Conservation (phyloP, 2,329 filamentous ascomycete species). For the Lachnellula suecica region DNA sequence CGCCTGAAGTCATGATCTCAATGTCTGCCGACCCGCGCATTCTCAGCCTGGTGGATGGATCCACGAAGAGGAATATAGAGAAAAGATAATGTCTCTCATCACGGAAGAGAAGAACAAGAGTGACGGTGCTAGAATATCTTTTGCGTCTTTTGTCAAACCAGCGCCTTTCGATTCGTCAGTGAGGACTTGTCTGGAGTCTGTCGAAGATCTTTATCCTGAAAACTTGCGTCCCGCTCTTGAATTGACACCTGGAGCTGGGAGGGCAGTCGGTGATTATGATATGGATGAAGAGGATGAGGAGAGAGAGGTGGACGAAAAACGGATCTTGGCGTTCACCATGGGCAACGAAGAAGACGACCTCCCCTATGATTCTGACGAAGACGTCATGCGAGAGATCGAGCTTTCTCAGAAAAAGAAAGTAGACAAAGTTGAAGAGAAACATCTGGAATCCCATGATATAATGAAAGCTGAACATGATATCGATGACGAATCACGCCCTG, state of each 20-base stretch:
- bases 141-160: constrained; percentile 64
- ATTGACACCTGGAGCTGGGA: constrained; percentile 8
- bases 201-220: constrained; percentile 81
- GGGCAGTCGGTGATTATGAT: constrained; percentile 9
- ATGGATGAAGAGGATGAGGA: constrained; percentile 12
- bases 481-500: constrained; percentile 8
- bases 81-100: constrained; percentile 63
- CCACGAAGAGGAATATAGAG: constrained; percentile 80
- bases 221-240: constrained; percentile 55
- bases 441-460: constrained; percentile 6
- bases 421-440: constrained; percentile 19
- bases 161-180: constrained; percentile 55
- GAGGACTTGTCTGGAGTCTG: constrained; percentile 78
- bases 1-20: constrained; percentile 76
- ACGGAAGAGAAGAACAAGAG: constrained; percentile 58
- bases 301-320: constrained; percentile 61
- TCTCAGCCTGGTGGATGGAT: constrained; percentile 81
- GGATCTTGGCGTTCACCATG: constrained; percentile 44
- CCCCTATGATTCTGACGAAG: constrained; percentile 55
- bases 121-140: constrained; percentile 47
- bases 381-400: constrained; percentile 37
- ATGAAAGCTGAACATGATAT: constrained; percentile 10
- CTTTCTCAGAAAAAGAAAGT: constrained; percentile 26
- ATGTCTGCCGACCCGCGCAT: constrained; percentile 84
- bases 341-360: constrained; percentile 45